Percentiles rank a stretch among this genome's conserved stretches.
phyloP scores from a whole-genome alignment of 192 early-diverging fungal species.

The Rhizophagus clarus region DNA sequence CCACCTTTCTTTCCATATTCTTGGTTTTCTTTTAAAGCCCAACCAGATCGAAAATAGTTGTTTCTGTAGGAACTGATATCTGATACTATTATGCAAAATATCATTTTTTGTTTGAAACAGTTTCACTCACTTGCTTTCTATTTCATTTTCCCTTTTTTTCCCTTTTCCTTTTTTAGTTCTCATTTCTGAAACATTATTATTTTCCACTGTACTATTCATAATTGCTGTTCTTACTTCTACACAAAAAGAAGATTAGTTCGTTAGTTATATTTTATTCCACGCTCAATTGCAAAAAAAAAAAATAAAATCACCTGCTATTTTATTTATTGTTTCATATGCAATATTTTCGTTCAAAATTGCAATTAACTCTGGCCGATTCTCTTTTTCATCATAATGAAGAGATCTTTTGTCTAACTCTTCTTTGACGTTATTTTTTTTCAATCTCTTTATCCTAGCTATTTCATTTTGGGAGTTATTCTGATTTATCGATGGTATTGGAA shows the following conservation, averaged over 20 bases:
- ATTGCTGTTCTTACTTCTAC: background rate
- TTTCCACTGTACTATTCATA: background rate
- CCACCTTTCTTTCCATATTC: background rate
- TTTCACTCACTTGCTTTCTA: background rate
- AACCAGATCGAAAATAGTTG: background rate
- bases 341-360: background rate
- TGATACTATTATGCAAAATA: background rate
- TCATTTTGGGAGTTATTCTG: background rate
- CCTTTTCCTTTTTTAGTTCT: background rate
- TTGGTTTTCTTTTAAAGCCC: conserved; percentile 11
- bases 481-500: background rate
- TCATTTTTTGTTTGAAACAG: background rate
- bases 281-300: background rate
- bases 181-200: background rate
- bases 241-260: background rate
- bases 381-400: background rate
- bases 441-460: background rate
- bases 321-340: conserved; percentile 1
- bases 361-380: background rate
- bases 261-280: background rate
- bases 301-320: background rate
- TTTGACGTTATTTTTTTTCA: background rate
- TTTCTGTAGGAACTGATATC: background rate
- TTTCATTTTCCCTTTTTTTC: background rate
- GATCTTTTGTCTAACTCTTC: background rate